Base-by-base conservation (phyloP, 164 flowering plant species). In the Sedum album region DNA sequence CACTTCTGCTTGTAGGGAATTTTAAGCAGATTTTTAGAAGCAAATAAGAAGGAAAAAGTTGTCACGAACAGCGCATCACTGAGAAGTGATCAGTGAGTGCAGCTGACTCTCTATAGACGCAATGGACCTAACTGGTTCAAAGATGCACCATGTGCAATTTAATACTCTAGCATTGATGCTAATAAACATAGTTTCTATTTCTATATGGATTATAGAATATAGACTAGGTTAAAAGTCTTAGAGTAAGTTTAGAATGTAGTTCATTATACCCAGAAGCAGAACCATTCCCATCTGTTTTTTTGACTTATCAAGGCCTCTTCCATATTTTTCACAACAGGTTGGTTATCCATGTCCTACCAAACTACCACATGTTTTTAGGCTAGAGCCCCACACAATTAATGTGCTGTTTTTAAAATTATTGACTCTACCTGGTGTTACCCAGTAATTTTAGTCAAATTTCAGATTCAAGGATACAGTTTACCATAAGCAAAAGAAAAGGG, bases 241-340 rank as follows among this genome's bases (percentile, higher is more conserved):
- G 61, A 41, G 25, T 55, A 3, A 51, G 57, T n/a, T 51, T 51
- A 51, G 57, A 23, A 51, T n/a, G 57, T n/a, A 25, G 28, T 55
- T 25, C 31, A 55, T 55, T 26, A 55, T 55, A 25, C 61, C 7
- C 17, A 55, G 0, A 25, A 55, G 61, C 26, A 55, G 31, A 55
- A 55, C 61, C 31, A 55, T 31, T 55, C 61, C 31, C 61, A 55
- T 55, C 31, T 55, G 61, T 55, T 55, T 25, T 25, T 55, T 55
- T 55, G 61, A 55, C 61, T 55, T 55, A 26, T 25, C 18, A 25
- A 55, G 26, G 26, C 57, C 26, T 55, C 61, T 26, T 55, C 31
- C 31, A 25, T 55, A 55, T 10, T 25, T 55, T 55, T 25, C 61
- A 55, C 61, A 55, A 55, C 61, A 25, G 46, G 46, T 41, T 41